These are phyloP conservation scores for Penicillium cosmopolitanum DNA, from an alignment of 495 filamentous ascomycete species.

Conservation along the genomic window DNA sequence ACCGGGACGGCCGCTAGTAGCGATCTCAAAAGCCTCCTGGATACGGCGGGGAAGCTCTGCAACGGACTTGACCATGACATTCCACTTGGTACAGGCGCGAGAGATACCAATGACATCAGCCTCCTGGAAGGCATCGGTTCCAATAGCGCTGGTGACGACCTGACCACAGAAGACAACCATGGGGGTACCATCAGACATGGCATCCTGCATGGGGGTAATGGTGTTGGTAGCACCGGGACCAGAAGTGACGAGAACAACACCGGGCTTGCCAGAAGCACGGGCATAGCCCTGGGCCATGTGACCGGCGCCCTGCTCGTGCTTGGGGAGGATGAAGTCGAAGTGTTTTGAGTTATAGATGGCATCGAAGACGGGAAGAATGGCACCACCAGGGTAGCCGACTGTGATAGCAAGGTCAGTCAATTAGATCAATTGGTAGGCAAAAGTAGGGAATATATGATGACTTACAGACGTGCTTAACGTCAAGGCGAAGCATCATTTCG, in stretches of 20 bases:
- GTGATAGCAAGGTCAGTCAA: constrained; percentile 8
- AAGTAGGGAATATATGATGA: constrained; percentile 31
- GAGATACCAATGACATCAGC: constrained; percentile 66
- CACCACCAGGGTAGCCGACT: constrained; percentile 47
- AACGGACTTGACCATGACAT: constrained; percentile 64
- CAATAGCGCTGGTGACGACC: constrained; percentile 59
- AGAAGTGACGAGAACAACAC: constrained; percentile 68
- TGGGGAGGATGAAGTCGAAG: constrained; percentile 65
- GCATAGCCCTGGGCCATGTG: constrained; percentile 72
- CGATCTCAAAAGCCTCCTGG: constrained; percentile 67
- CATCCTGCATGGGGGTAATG: constrained; percentile 66
- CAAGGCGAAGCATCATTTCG: constrained; percentile 96
- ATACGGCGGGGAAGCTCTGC: constrained; percentile 62
- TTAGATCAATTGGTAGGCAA: background rate
- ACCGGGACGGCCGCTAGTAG: constrained; percentile 62
- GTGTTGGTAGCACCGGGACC: constrained; percentile 67
- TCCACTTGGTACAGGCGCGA: constrained; percentile 68
- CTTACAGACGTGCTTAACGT: constrained; percentile 89
- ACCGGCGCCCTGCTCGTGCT: constrained; percentile 67
- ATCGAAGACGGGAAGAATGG: constrained; percentile 60
- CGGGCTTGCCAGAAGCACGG: constrained; percentile 62
- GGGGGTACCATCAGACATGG: constrained; percentile 63
- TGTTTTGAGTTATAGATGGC: constrained; percentile 65
- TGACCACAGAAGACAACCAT: constrained; percentile 68
- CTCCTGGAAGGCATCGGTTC: constrained; percentile 67